Percentiles rank a stretch among this genome's conserved stretches.
These are phyloP conservation scores for Chaetomium olivaceum DNA, from an alignment of 2,329 filamentous ascomycete genomes.

Conservation along the genomic window DNA sequence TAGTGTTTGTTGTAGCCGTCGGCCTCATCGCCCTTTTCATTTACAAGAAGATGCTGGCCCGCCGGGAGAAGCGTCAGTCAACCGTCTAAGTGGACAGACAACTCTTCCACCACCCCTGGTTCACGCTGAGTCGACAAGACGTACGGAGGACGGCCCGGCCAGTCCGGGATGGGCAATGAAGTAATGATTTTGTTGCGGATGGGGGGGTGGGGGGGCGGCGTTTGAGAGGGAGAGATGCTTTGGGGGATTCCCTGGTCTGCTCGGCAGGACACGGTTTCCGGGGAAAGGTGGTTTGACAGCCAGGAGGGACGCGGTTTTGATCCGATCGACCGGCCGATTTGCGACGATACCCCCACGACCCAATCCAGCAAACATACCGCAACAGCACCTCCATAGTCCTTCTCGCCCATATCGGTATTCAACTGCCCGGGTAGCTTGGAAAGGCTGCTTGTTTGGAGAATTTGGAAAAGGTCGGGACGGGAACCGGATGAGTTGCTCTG, in stretches of 20 bases:
- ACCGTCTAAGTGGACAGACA: conserved; percentile 27
- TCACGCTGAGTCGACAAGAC: neutral
- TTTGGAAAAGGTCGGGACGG: neutral
- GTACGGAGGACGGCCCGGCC: conserved; percentile 1
- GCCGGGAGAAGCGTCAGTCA: conserved; percentile 34
- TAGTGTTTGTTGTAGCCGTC: conserved; percentile 56
- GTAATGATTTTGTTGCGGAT: conserved; percentile 23
- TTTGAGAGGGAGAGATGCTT: conserved; percentile 4
- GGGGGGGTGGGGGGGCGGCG: no score
- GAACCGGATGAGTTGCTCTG: neutral
- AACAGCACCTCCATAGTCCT: conserved; percentile 2
- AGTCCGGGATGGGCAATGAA: conserved; percentile 27
- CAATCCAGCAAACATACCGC: conserved; percentile 6
- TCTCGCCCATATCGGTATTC: conserved; percentile 3
- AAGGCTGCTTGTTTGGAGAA: conserved; percentile 2
- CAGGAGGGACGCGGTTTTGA: conserved; percentile 8
- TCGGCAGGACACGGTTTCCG: conserved; percentile 16
- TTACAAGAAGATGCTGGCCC: conserved; percentile 38
- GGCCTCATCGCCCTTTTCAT: conserved; percentile 53
- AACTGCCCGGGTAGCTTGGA: conserved; percentile 8
- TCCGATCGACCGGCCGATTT: conserved; percentile 16
- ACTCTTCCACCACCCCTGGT: neutral
- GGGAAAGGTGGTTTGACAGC: conserved; percentile 12
- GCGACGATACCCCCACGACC: conserved; percentile 25
- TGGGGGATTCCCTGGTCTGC: conserved; percentile 20